phyloP scores from a whole-genome alignment of 208 protist species.

The Crithidia acanthocephali region DNA sequence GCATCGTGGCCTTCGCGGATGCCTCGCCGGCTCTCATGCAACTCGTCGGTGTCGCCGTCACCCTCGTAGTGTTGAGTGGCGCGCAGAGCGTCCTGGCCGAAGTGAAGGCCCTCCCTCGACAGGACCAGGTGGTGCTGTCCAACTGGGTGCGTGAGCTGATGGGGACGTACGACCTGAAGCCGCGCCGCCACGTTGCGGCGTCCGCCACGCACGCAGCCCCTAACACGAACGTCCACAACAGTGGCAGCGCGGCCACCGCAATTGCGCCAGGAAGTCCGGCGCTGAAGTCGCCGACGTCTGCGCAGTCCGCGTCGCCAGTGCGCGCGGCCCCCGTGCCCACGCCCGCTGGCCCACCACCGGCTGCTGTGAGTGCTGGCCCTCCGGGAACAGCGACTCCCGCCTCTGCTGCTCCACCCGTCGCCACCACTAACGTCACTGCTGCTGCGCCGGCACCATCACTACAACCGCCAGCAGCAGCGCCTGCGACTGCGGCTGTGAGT shows the following conservation, averaged over 20 bases:
- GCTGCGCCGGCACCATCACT: background rate
- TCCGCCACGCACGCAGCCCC: background rate
- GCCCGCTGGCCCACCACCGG: background rate
- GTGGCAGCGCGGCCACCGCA: background rate
- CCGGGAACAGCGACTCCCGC: background rate
- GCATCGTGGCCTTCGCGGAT: background rate
- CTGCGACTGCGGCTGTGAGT: background rate
- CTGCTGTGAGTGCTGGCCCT: background rate
- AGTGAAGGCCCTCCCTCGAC: constrained; percentile 49
- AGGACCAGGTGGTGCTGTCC: constrained; percentile 63
- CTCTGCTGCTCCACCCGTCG: background rate
- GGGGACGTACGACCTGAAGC: constrained; percentile 42
- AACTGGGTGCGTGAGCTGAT: constrained; percentile 58
- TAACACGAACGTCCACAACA: background rate
- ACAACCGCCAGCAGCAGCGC: background rate
- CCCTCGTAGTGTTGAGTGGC: constrained; percentile 67
- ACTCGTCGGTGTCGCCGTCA: constrained; percentile 50
- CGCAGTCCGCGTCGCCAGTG: background rate
- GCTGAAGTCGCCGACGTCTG: background rate
- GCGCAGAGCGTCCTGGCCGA: constrained; percentile 32
- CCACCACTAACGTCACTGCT: background rate
- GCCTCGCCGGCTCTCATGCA: constrained; percentile 14
- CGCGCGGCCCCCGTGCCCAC: background rate
- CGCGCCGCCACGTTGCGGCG: constrained; percentile 19
- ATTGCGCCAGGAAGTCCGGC: background rate